Evolutionary conservation across 257 asterid species (phyloP), one percentile per base, ranked within the genome.

Genomic region (Penstemon eatonii): DNA sequence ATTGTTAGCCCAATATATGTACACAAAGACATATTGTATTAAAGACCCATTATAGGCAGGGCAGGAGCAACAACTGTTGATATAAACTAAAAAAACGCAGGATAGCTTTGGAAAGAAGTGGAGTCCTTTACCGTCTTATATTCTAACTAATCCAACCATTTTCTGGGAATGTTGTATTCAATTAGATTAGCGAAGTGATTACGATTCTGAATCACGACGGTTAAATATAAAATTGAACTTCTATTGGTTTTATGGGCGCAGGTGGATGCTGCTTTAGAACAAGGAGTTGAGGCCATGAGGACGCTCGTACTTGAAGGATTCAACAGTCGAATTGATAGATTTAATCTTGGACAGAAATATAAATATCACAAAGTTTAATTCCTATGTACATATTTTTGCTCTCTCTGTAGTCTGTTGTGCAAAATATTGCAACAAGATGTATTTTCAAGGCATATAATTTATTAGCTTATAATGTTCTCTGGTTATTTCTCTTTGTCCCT

Each of bases 271-370:
- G 97, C 97, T 5, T 72, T 91, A 66, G 96, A 89, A 73, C 96
- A 91, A 78, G 99, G 96, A 10, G 84, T 78, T 3, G 96, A 79
- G 67, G 99, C 97, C 1, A 79, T 80, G 50, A 87, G 90, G 76
- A 80, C 86, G 12, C 84, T 94, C 37, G 67, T 86, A 46, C 70
- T 53, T 41, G 96, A 91, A 83, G 99, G 96, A 50, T 87, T 91
- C 63, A 82, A 86, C 81, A 85, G 74, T 73, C 85, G 85, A 45
- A 74, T 91, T 42, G 89, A 73, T 49, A 86, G 96, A 75, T 94
- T 94, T 80, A 91, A 94, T 77, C 89, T 94, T 54, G 96, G 96
- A 4, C 97, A 94, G 87, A 94, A 89, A 70, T 89, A 89, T 85
- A 94, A 94, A 78, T 94, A 84, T 72, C 86, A 91, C 79, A 82